These are phyloP conservation scores for Leucosporidium creatinivorum DNA, from an alignment of 768 basidiomycete species.

Conservation along the genomic window DNA sequence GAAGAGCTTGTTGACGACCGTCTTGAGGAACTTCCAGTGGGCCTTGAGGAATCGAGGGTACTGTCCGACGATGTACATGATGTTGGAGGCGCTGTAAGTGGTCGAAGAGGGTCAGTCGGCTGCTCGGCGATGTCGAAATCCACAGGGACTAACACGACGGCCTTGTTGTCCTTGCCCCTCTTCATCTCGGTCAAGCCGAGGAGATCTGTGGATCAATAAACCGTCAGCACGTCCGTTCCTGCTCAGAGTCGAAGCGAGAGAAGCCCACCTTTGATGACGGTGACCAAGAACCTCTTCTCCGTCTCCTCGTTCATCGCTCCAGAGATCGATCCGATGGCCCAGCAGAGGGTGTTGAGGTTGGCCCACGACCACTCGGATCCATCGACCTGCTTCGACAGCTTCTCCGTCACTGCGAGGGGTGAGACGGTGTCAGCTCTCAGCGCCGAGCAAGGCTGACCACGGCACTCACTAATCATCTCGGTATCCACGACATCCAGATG, in stretches of 20 bases:
- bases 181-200: constrained; percentile 97
- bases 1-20: constrained; percentile 98
- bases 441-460: too few species aligned
- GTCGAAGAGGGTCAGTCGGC: neutral
- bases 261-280: constrained; percentile 68
- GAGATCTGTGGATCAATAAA: constrained; percentile 51
- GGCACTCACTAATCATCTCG: constrained; percentile 60
- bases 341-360: constrained; percentile 96
- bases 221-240: neutral
- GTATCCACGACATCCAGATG: constrained; percentile 94
- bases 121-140: too few species aligned
- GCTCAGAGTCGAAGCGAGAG: neutral
- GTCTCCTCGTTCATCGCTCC: constrained; percentile 99
- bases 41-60: constrained; percentile 99
- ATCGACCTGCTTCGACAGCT: constrained; percentile 79
- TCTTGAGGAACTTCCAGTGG: constrained; percentile 99
- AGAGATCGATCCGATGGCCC: constrained; percentile 99
- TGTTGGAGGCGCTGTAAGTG: constrained; percentile 41
- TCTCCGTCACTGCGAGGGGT: constrained; percentile 64
- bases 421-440: neutral
- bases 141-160: constrained; percentile 57
- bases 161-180: constrained; percentile 99
- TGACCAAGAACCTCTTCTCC: constrained; percentile 96
- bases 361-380: constrained; percentile 97
- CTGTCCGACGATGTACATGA: constrained; percentile 91